phyloP scores from a whole-genome alignment of 169 alveolate species.

The Plasmodium sp. region DNA sequence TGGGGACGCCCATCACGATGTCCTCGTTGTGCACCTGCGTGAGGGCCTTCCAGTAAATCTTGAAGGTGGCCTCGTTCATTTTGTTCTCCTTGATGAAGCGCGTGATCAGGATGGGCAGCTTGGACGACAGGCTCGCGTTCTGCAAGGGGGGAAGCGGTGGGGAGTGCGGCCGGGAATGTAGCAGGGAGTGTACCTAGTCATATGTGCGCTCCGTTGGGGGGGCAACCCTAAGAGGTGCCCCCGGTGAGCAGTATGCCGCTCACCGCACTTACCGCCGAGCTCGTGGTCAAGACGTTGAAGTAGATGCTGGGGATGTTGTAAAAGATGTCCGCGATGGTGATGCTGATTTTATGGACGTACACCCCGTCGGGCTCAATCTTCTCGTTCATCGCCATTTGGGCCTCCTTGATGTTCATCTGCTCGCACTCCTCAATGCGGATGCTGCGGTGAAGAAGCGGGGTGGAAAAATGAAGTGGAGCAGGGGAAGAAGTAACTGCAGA shows the following conservation, averaged over 20 bases:
- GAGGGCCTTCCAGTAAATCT: constrained; percentile 59
- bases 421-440: constrained; percentile 45
- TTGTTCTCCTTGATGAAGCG: constrained; percentile 68
- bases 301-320: constrained; percentile 46
- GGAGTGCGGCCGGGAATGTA: neutral
- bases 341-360: constrained; percentile 14
- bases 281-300: constrained; percentile 11
- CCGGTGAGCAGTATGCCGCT: no score
- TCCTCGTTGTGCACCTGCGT: constrained; percentile 72
- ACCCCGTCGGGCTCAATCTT: constrained; percentile 21
- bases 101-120: constrained; percentile 45
- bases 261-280: constrained; percentile 11
- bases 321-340: constrained; percentile 30
- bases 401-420: constrained; percentile 45
- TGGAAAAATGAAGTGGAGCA: neutral
- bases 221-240: no score
- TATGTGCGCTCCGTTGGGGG: neutral
- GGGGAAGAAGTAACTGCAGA: neutral
- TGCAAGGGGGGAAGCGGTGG: neutral
- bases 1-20: constrained; percentile 57
- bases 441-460: constrained; percentile 4
- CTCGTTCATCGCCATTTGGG: constrained; percentile 32
- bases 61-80: constrained; percentile 63
- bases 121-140: constrained; percentile 28
- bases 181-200: neutral